Evolutionary conservation across 1,139 yeast species (phyloP), one percentile per base, ranked within the genome.

Genomic region (Hanseniaspora sp.): DNA sequence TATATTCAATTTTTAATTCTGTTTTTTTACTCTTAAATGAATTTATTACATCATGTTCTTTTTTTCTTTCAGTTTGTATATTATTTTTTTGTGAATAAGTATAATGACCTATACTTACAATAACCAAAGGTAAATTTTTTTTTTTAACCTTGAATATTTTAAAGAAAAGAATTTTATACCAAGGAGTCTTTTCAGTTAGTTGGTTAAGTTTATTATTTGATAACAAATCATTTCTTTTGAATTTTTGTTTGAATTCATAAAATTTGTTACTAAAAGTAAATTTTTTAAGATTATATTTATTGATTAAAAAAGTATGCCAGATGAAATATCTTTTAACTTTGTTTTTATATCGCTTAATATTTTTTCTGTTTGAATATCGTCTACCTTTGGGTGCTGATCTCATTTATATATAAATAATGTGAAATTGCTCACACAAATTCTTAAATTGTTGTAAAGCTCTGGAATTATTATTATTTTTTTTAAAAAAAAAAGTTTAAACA

Each of bases 331-430:
- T 45, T 11, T 18, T 39, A 6, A 39, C 5, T 13, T 39, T 44
- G 7, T 33, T 30, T n/a, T n/a, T 17, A 30, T 15, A 34, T 17
- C 30, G 13, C 11, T 39, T 44, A 2, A 42, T 15, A 7, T 13
- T n/a, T 34, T 45, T 51, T 31, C 35, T 44, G 12, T 51, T 51
- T 17, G 54, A 51, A 34, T 42, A 38, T 28, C 33, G 28, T 39
- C 54, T 44, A 9, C 54, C 54, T n/a, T 17, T 34, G 3, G 54
- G 54, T 18, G 54, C 48, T n/a, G 42, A 31, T 31, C 37, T 46
- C 54, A 51, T 51, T 12, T 30, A 5, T 23, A 23, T 23, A 23
- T 23, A 23, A 23, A 4, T 23, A 23, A 23, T 23, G 23, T 3
- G 4, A 23, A 23, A 23, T 23, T 23, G 4, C 2, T 23, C 23